These are phyloP conservation scores for Casuarina glauca DNA, from an alignment of 306 rosid genomes.

Conservation along the genomic window DNA sequence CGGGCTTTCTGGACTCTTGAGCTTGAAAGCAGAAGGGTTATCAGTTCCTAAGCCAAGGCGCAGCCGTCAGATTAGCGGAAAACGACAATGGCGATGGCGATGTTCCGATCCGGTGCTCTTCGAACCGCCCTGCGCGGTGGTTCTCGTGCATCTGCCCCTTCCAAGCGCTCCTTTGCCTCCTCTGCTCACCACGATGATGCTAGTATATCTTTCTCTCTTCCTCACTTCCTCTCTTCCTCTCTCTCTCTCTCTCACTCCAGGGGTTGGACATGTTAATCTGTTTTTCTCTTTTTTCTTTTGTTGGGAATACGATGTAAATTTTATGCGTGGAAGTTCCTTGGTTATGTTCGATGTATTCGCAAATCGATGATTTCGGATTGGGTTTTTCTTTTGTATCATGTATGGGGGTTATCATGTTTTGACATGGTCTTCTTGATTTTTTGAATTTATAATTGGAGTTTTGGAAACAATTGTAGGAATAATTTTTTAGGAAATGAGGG, in stretches of 20 bases:
- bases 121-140: constrained; percentile 62
- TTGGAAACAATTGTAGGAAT: neutral
- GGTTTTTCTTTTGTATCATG: neutral
- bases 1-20: neutral
- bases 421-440: neutral
- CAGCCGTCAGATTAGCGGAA: constrained; percentile 8
- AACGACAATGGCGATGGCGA: constrained; percentile 60
- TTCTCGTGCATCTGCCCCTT: constrained; percentile 42
- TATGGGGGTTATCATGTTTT: neutral
- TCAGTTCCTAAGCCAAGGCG: neutral
- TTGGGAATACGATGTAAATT: neutral
- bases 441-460: neutral
- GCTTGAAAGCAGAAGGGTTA: neutral
- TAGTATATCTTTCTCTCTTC: constrained; percentile 36
- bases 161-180: constrained; percentile 68
- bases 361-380: neutral
- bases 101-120: constrained; percentile 73
- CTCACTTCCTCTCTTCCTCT: too few species aligned
- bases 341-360: neutral
- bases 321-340: neutral
- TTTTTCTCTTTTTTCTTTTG: neutral
- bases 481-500: neutral
- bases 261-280: neutral
- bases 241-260: neutral
- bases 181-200: constrained; percentile 78